Base-by-base conservation (phyloP, 2,329 filamentous ascomycete species). In the Hirsutella minnesotensis region DNA sequence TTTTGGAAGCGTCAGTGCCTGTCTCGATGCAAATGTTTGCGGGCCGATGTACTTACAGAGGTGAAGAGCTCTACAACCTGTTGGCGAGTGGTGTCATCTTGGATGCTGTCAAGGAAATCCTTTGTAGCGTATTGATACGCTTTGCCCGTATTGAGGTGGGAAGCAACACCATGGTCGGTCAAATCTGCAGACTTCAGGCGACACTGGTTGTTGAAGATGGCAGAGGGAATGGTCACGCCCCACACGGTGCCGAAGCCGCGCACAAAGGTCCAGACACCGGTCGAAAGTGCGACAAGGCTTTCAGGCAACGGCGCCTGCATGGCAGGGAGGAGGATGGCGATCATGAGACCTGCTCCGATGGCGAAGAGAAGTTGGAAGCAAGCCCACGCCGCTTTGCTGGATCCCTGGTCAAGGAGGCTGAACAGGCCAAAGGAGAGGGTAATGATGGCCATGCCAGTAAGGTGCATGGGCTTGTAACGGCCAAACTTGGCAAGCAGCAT, bases 201-300 rank as follows among this genome's bases (percentile, higher is more conserved):
- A n/a, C n/a, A 39, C 9, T 41, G 41, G 4, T 41, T 51, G 29
- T 53, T 55, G 43, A 53, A 72, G 24, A 70, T 56, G 9, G 61
- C 57, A 2, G 58, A 60, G 0, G 65, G 61, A 20, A 75, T 63
- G 0, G 67, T 57, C 2, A 68, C 59, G 9, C 68, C 71, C 53
- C 71, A 66, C 3, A 67, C 63, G n/a, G 58, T 51, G 3, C 71
- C 72, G 27, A 75, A 65, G 42, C 55, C 63, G 31, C 70, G 63
- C 44, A 70, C 52, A 44, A 75, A 75, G 0, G 58, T 52, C 58
- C 63, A 70, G 36, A 65, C 63, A 2, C 55, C 60, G 3, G 64
- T 65, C 0, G 64, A 61, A 2, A 58, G 43, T 1, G 64, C 61
- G 0, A 55, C 53, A 40, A 71, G 63, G 2, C 46, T 46, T 9